Base-by-base conservation (phyloP, 257 asterid genomes). In the Striga asiatica region DNA sequence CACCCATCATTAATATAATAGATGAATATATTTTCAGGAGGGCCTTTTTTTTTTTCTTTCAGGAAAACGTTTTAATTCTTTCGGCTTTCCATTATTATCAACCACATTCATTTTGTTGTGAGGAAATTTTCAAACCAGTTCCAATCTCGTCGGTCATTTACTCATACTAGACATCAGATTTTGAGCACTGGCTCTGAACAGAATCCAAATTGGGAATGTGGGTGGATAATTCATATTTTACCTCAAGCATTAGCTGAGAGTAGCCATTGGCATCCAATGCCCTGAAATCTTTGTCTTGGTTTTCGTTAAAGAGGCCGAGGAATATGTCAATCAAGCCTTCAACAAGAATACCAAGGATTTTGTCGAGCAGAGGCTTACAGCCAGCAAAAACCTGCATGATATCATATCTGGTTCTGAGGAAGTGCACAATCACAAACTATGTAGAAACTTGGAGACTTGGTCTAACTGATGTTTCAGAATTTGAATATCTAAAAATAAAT, bases 241-340 rank as follows among this genome's bases (percentile, higher is more conserved):
- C 98, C 97, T 91, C 98, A 54, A 91, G 93, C 97, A 87, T 91
- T 54, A 91, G 83, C 78, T 84, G 97, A 72, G 84, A 91, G 71
- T 78, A 91, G 66, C 98, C 98, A 62, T 85, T 91, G 58, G 95
- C 68, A 58, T 91, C 97, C 76, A 91, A 66, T 58, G 84, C 84
- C 62, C 79, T 71, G 70, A 91, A 76, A 51, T 84, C 93, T 72
- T 60, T 76, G 28, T 64, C 43, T 57, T 66, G 70, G 74, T 82
- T 74, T 77, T 91, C 98, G 58, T 81, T 79, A 61, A 87, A 76
- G 68, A 87, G 84, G 62, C 89, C 89, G 45, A 91, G 83, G 68
- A 91, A 74, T 34, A 89, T 81, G 70, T 91, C 98, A 28, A 87
- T 66, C 64, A 91, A 79, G 74, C 98, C 98, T 79, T 91, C 98